phyloP scores from a whole-genome alignment of 306 rosid species.

The Vigna reflexopilosa region DNA sequence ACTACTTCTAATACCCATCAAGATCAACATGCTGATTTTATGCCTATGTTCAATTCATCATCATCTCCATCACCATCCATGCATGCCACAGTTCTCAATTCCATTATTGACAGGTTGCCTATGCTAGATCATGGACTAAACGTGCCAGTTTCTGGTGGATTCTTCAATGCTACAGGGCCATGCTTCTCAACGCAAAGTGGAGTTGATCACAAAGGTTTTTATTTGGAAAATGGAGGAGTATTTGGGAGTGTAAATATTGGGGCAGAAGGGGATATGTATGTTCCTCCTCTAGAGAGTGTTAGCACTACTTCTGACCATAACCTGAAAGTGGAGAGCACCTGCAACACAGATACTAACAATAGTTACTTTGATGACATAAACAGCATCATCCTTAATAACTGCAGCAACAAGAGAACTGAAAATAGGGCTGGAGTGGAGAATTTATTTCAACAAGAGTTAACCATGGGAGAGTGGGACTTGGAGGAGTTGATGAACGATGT shows the following conservation, averaged over 20 bases:
- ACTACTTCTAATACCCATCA: conserved; percentile 7
- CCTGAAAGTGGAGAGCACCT: conserved; percentile 32
- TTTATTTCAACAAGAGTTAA: conserved; percentile 62
- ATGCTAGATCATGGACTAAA: conserved; percentile 49
- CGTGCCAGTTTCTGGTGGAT: conserved; percentile 47
- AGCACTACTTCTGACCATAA: conserved; percentile 40
- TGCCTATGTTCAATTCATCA: conserved; percentile 62
- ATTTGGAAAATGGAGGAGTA: conserved; percentile 47
- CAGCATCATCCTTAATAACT: conserved; percentile 34
- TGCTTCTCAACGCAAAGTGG: conserved; percentile 53
- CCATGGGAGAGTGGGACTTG: conserved; percentile 85
- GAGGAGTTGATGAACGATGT: conserved; percentile 91
- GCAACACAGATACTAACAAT: conserved; percentile 35
- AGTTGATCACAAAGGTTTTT: conserved; percentile 36
- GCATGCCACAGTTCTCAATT: conserved; percentile 51
- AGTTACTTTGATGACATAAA: conserved; percentile 45
- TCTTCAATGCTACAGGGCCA: conserved; percentile 42
- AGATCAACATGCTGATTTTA: conserved; percentile 43
- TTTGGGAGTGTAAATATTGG: conserved; percentile 56
- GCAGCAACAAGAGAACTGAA: conserved; percentile 42
- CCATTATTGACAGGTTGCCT: conserved; percentile 60
- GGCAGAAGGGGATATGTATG: conserved; percentile 58
- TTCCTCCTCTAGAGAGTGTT: conserved; percentile 76
- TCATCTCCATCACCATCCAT: conserved; percentile 45
- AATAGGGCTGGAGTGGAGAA: conserved; percentile 56